Conservation (phyloP, 1,284 basidiomycete species). For the Trametes versicolor region DNA sequence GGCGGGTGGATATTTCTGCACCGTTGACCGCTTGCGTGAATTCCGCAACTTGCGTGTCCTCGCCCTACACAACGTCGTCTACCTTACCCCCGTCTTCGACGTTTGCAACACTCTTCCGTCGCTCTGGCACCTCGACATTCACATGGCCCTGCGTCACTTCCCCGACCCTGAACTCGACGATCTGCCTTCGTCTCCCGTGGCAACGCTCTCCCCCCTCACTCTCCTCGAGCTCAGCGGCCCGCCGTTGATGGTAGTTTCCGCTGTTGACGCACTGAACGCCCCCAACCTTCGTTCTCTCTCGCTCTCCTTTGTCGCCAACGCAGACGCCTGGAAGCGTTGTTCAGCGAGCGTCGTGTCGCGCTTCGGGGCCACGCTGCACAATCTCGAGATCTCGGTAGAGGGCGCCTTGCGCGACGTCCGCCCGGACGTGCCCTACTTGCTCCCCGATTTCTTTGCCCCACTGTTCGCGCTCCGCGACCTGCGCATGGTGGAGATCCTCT, state of each 20-base stretch:
- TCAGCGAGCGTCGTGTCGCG: neutral
- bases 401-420: neutral
- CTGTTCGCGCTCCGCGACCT: too few species aligned
- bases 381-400: neutral
- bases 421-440: too few species aligned
- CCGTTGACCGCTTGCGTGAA: neutral
- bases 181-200: neutral
- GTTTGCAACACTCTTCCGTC: slow-evolving; percentile 1
- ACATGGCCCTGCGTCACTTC: neutral
- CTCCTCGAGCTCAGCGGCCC: neutral
- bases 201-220: neutral
- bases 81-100: neutral
- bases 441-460: too few species aligned
- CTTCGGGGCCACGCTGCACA: neutral
- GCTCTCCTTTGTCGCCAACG: neutral
- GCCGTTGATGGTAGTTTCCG: neutral
- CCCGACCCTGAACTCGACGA: neutral
- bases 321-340: slow-evolving; percentile 4
- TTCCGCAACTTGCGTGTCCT: neutral
- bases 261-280: neutral
- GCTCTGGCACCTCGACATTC: neutral
- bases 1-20: slow-evolving; percentile 6
- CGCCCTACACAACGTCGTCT: neutral
- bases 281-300: neutral
- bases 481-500: too few species aligned